Conservation (phyloP, 768 basidiomycete genomes). For the Russula emetica region DNA sequence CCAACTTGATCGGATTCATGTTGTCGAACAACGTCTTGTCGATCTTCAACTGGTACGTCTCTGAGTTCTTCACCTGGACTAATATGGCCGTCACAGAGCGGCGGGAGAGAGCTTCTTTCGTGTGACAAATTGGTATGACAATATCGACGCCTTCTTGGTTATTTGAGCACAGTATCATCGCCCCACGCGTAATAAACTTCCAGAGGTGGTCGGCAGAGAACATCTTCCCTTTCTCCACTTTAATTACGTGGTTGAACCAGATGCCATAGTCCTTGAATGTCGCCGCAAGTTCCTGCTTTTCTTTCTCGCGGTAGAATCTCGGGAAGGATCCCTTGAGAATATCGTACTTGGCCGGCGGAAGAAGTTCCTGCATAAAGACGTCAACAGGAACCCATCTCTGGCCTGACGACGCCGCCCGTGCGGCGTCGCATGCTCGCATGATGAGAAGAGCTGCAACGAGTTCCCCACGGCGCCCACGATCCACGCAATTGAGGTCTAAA, state of each 20-base stretch:
- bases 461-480: neutral
- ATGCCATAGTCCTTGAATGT: neutral
- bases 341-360: neutral
- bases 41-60: too few relatives aligned
- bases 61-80: neutral
- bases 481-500: neutral
- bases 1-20: neutral
- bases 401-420: neutral
- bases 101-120: neutral
- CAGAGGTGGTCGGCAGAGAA: neutral
- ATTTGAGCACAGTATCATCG: neutral
- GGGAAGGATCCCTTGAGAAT: neutral
- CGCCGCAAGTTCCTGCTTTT: neutral
- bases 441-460: neutral
- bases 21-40: neutral
- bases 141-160: too few relatives aligned
- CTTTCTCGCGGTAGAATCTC: neutral
- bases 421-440: neutral
- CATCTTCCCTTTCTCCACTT: neutral
- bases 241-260: constrained; percentile 7
- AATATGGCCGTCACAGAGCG: neutral
- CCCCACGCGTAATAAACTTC: neutral
- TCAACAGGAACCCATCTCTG: neutral
- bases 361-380: neutral
- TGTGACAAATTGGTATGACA: neutral